A percentile compares a stretch with the other conserved stretches of the same genome.
Conservation (phyloP, 2,329 filamentous ascomycete genomes). For the Monilinia fructigena region DNA sequence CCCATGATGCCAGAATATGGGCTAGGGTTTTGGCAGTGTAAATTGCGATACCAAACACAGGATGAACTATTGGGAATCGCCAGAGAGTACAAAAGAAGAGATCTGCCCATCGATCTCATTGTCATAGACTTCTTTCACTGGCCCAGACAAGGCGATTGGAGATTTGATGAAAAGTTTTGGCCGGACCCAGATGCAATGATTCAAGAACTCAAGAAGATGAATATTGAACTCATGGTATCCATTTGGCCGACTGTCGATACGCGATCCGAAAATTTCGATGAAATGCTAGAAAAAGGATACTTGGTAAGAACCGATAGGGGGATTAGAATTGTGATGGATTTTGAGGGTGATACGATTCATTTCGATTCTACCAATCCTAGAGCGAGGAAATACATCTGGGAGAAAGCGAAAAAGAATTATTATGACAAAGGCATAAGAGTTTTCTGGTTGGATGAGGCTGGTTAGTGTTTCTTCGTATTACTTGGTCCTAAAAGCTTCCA, state of each 20-base stretch:
- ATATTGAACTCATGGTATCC: slow-evolving; percentile 66
- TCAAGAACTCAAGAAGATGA: slow-evolving; percentile 55
- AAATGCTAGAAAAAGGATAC: slow-evolving; percentile 60
- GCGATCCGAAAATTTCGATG: slow-evolving; percentile 56
- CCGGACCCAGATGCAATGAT: slow-evolving; percentile 66
- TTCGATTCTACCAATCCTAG: slow-evolving; percentile 64
- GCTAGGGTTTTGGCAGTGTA: slow-evolving; percentile 68
- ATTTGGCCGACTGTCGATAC: slow-evolving; percentile 67
- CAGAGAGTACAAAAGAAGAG: slow-evolving; percentile 54
- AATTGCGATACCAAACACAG: slow-evolving; percentile 64
- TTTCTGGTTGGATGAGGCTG: slow-evolving; percentile 68
- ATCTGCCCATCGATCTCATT: slow-evolving; percentile 62
- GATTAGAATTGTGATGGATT: slow-evolving; percentile 57
- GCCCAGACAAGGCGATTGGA: slow-evolving; percentile 66
- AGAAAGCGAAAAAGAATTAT: slow-evolving; percentile 59
- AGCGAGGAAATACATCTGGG: slow-evolving; percentile 59
- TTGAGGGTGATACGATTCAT: slow-evolving; percentile 57
- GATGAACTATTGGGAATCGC: slow-evolving; percentile 61
- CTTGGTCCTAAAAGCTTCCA: too few species aligned
- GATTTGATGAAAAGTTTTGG: slow-evolving; percentile 63
- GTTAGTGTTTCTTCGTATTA: background rate
- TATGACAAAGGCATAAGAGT: slow-evolving; percentile 59
- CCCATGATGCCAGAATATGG: slow-evolving; percentile 70
- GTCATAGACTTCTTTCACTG: slow-evolving; percentile 69
- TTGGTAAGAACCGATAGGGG: slow-evolving; percentile 62